A percentile compares a stretch with the other conserved stretches of the same genome.
phyloP scores from a whole-genome alignment of 129 eudicot genomes.

The Helichrysum umbraculigerum region DNA sequence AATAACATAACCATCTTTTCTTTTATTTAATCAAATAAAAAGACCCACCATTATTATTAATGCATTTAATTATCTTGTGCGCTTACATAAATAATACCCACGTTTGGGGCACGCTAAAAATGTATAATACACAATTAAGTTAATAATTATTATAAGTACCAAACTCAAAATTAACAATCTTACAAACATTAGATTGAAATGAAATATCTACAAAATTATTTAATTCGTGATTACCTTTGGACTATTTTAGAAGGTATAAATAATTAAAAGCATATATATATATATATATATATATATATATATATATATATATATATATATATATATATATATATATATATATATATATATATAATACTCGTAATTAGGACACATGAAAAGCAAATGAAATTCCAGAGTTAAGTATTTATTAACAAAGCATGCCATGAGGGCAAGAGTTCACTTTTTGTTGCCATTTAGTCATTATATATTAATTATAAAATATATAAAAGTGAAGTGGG shows the following conservation, averaged over 20 bases:
- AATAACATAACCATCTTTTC: too few species aligned
- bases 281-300: too few species aligned
- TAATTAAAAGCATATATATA: too few species aligned
- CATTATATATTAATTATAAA: neutral
- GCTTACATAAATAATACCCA: conserved; percentile 29
- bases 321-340: too few species aligned
- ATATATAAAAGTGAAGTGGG: neutral
- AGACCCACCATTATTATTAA: neutral
- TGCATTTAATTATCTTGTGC: conserved; percentile 19
- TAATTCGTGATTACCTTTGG: too few species aligned
- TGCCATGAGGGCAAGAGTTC: conserved; percentile 12
- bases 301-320: too few species aligned
- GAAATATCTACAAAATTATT: too few species aligned
- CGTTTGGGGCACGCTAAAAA: conserved; percentile 8
- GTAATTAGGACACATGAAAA: neutral
- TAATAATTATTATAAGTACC: too few species aligned
- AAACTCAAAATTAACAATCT: too few species aligned
- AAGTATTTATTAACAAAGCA: neutral
- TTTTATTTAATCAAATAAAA: neutral
- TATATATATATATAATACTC: too few species aligned
- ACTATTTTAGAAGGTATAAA: too few species aligned
- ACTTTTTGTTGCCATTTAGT: neutral
- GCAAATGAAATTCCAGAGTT: neutral
- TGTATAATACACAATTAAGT: neutral
- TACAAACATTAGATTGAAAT: too few species aligned